phyloP scores from a whole-genome alignment of 192 early-diverging fungal genomes.

The Coemansia pectinata region DNA sequence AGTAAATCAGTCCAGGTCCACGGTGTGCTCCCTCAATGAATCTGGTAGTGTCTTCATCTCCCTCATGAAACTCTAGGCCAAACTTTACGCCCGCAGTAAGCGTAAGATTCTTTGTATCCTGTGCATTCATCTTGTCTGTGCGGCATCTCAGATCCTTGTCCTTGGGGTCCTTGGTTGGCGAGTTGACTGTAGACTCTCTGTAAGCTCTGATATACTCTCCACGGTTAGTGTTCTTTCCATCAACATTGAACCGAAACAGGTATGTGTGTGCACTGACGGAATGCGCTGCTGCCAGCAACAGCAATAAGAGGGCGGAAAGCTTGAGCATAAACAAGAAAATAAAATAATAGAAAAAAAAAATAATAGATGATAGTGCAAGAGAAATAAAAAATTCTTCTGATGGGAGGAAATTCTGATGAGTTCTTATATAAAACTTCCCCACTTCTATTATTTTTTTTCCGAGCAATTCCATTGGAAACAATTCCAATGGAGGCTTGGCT shows the following conservation, averaged over 20 bases:
- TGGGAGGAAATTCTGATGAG: not conserved
- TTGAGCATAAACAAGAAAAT: not conserved
- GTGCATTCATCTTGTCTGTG: constrained; percentile 1
- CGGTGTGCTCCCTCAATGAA: constrained; percentile 14
- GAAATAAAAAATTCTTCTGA: not conserved
- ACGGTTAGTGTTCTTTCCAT: not conserved
- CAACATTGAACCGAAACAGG: not conserved
- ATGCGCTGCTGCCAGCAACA: not conserved
- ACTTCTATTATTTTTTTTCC: not conserved
- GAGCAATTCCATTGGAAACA: not conserved
- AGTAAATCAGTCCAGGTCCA: constrained; percentile 22
- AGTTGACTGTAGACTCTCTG: not conserved
- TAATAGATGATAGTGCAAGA: not conserved
- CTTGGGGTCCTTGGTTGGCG: not conserved
- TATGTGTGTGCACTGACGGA: not conserved
- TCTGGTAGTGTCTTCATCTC: not conserved
- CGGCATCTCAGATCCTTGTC: not conserved
- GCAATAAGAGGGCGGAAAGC: not conserved
- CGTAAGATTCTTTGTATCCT: not conserved
- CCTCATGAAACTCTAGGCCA: constrained; percentile 6
- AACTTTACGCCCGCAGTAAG: not conserved
- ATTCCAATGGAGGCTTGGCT: not conserved
- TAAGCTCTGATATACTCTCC: not conserved
- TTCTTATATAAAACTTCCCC: not conserved
- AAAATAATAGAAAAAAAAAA: not conserved